Evolutionary conservation across 2,329 filamentous ascomycete species (phyloP), one percentile per base, ranked within the genome.

Genomic region (Neonectria neomacrospora): DNA sequence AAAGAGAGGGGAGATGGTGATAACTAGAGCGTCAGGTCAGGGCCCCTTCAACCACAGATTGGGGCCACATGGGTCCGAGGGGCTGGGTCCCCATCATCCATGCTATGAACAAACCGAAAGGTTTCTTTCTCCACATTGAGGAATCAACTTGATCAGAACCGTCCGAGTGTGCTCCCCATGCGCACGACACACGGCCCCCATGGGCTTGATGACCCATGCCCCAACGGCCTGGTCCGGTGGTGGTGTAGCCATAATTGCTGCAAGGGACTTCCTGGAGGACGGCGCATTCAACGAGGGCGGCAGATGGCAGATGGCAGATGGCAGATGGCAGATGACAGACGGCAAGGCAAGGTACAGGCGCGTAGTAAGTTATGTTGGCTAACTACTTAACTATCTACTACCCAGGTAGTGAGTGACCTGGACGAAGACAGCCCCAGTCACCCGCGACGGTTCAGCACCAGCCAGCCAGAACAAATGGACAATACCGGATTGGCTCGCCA

Each of bases 131-230:
- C 63, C 58, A 65, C 63, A 57, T 18, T 26, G 41, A 62, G 50
- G 41, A 61, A 30, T 41, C 54, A 54, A 56, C 53, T 60, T 61
- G 48, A 59, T 50, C 58, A 54, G 48, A 65, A 57, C 22, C 54
- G 41, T 61, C 37, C 34, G 47, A 51, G 52, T 56, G 61, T 28
- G 55, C 42, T 53, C 54, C 47, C 54, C 58, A 65, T 55, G 63
- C 44, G 34, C 52, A 65, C 45, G 58, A 58, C 44, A 62, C 58
- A 55, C 62, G 54, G 54, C 54, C 58, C 53, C 58, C 62, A 63
- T 59, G 55, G 32, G 32, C 42, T 34, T 32, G 51, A 53, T 64
- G 57, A 54, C 54, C 55, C 61, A 60, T 64, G 56, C 56, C 44
- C 48, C 48, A 62, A 54, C 59, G 59, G 59, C 59, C 59, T 62